These are phyloP conservation scores for Escovopsis sp. DNA, from an alignment of 2,329 filamentous ascomycete genomes.

Conservation along the genomic window DNA sequence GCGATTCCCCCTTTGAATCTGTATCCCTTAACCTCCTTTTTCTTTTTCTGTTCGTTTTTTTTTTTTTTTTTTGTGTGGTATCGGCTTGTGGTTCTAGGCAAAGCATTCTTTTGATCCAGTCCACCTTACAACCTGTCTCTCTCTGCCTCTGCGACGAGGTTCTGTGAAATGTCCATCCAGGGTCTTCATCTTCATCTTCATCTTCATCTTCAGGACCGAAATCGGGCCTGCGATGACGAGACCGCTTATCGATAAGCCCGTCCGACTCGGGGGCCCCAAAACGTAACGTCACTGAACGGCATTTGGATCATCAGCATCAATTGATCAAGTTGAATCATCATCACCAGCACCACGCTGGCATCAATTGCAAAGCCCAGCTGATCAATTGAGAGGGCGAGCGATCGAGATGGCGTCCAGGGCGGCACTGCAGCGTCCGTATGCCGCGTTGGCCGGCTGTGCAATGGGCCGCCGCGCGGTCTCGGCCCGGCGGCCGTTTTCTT, in stretches of 20 bases:
- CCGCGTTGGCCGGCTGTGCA: conserved; percentile 13
- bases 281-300: too few relatives aligned
- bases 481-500: conserved; percentile 18
- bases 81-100: too few relatives aligned
- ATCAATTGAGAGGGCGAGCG: not conserved
- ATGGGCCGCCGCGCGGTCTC: conserved; percentile 13
- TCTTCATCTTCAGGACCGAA: too few relatives aligned
- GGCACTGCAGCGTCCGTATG: conserved; percentile 24
- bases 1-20: not conserved
- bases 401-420: conserved; percentile 25
- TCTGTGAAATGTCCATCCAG: conserved; percentile 2
- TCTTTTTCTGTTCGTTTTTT: conserved; percentile 1
- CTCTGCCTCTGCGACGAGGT: too few relatives aligned
- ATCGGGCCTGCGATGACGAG: conserved; percentile 5
- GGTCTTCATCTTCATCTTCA: too few relatives aligned
- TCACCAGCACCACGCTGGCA: too few relatives aligned
- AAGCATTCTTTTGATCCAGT: too few relatives aligned
- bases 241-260: conserved; percentile 7
- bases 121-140: too few relatives aligned
- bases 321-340: too few relatives aligned
- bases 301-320: too few relatives aligned
- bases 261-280: too few relatives aligned
- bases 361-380: too few relatives aligned
- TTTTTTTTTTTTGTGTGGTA: not conserved
- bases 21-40: not conserved